These are phyloP conservation scores for Linum trigynum DNA, from an alignment of 345 rosid genomes.

Conservation along the genomic window DNA sequence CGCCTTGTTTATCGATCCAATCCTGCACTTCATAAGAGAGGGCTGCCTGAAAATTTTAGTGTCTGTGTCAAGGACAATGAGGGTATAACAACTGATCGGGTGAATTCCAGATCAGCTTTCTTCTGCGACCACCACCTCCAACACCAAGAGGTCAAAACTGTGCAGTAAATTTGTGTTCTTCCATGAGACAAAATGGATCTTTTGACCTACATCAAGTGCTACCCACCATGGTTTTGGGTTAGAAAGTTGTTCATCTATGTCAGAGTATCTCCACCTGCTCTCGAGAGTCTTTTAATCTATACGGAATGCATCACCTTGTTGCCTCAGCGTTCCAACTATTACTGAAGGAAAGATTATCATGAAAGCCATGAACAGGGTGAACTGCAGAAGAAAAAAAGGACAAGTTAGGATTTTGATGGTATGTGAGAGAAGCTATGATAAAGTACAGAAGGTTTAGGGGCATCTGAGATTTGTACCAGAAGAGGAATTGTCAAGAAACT, in stretches of 20 bases:
- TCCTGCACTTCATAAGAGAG: background rate
- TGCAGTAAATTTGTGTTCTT: constrained; percentile 2
- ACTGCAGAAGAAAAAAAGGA: constrained; percentile 42
- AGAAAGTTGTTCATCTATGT: constrained; percentile 19
- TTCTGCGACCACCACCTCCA: background rate
- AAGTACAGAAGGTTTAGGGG: background rate
- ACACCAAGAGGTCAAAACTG: constrained; percentile 12
- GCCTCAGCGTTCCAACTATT: constrained; percentile 61
- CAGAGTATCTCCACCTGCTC: constrained; percentile 13
- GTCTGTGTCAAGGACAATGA: background rate
- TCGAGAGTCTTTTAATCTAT: constrained; percentile 42
- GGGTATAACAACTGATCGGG: background rate
- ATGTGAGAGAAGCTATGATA: background rate
- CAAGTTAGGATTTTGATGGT: constrained; percentile 7
- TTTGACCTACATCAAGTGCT: constrained; percentile 7
- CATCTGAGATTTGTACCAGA: constrained; percentile 40
- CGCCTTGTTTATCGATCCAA: background rate
- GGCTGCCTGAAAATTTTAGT: background rate
- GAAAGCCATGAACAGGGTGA: constrained; percentile 89
- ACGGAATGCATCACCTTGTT: constrained; percentile 52
- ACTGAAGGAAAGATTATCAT: constrained; percentile 70
- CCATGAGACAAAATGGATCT: background rate
- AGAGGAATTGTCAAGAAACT: constrained; percentile 91
- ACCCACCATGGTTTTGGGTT: constrained; percentile 13
- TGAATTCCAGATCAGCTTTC: constrained; percentile 10